Conservation (phyloP, 2,329 filamentous ascomycete genomes). For the Tolypocladium paradoxum region DNA sequence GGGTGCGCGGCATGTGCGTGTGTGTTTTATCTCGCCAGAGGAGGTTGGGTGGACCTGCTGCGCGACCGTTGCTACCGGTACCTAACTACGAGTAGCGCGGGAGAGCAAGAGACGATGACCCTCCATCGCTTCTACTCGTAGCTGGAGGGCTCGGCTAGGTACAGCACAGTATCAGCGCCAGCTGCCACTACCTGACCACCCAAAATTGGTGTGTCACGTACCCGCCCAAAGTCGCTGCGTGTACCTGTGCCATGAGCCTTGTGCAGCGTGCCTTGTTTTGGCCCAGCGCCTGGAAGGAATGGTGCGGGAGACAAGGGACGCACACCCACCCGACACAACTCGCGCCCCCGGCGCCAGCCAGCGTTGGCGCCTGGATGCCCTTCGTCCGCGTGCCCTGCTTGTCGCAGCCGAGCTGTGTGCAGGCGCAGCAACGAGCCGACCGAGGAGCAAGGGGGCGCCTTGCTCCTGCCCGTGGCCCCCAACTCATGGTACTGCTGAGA, state of each 20-base stretch:
- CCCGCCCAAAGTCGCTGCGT: slow-evolving; percentile 23
- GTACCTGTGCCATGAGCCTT: slow-evolving; percentile 11
- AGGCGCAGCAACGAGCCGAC: not conserved
- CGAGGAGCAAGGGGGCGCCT: not conserved
- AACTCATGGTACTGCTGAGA: not conserved
- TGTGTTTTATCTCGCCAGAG: not conserved
- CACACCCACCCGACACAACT: not conserved
- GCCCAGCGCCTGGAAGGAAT: slow-evolving; percentile 2
- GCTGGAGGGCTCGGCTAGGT: slow-evolving; percentile 10
- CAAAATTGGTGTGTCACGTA: slow-evolving; percentile 24
- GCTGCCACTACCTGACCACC: slow-evolving; percentile 21
- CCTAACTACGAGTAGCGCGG: not conserved
- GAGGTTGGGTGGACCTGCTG: not conserved
- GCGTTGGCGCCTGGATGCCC: not conserved
- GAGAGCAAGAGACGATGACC: not conserved
- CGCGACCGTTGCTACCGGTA: not conserved
- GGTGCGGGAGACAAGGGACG: not conserved
- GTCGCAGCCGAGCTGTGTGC: not conserved
- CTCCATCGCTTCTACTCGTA: not conserved
- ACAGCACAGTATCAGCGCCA: slow-evolving; percentile 26
- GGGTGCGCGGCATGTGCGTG: not conserved
- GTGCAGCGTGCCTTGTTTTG: slow-evolving; percentile 1
- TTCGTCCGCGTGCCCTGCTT: not conserved
- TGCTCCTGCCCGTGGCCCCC: not conserved
- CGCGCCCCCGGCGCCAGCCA: not conserved